phyloP scores from a whole-genome alignment of 139 green algal genomes.

The Coelastrella sp. region DNA sequence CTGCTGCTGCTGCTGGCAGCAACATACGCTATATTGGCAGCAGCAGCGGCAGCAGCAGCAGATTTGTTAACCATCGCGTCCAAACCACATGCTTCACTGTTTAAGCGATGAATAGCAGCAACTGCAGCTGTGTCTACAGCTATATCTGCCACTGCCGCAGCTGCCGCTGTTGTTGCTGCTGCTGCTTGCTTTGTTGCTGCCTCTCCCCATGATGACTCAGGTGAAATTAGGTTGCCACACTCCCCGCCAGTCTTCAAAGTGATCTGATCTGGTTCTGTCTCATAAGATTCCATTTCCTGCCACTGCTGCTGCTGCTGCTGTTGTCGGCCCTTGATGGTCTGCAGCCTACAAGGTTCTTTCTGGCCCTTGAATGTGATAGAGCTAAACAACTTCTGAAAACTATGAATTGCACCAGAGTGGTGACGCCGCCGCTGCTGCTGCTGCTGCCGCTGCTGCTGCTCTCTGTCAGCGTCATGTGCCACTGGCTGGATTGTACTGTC shows the following conservation, averaged over 20 bases:
- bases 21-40: too few species aligned
- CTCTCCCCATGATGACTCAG: background rate
- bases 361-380: background rate
- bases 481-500: background rate
- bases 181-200: background rate
- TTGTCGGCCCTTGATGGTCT: background rate
- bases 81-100: too few species aligned
- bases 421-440: background rate
- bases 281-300: background rate
- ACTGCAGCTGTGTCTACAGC: background rate
- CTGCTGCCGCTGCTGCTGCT: conserved; percentile 7
- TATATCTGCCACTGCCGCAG: background rate
- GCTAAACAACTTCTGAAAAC: background rate
- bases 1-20: background rate
- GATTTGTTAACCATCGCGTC: background rate
- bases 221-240: too few species aligned
- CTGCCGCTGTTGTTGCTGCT: background rate
- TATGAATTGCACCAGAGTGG: too few species aligned
- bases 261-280: background rate
- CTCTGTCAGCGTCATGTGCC: background rate
- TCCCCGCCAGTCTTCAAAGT: too few species aligned
- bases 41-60: background rate
- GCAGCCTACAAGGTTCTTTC: background rate
- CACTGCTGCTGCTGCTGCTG: background rate
- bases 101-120: background rate